Base-by-base conservation (phyloP, 176 grass and related monocot species). In the Eragrostis curvula region DNA sequence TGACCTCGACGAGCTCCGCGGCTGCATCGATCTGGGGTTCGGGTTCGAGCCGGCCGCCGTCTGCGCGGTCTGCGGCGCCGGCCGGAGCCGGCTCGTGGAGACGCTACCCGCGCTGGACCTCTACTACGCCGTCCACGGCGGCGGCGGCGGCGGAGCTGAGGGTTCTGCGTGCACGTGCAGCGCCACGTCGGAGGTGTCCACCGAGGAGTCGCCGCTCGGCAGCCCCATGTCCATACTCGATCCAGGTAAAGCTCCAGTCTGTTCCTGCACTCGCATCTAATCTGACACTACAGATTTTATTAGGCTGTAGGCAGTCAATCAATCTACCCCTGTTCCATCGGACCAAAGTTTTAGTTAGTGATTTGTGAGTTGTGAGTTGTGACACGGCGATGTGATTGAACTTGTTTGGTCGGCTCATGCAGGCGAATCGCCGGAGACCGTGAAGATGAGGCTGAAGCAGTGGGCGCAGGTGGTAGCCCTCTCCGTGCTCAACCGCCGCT, bases 391-490 rank as follows among this genome's bases (percentile, higher is more conserved):
- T 36, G 32, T 36, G 32, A 36, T 36, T 36, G 8, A 1, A 6
- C 24, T 12, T 29, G 17, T 61, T 43, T 17, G 5, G 14, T 32
- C 23, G 28, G 57, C 55, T 24, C 24, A 74, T 67, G 64, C 69
- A 97, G 94, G 86, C 23, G 94, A 97, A 45, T 51, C 77, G 28
- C 87, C 89, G 69, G 91, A 97, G 75, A 88, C 84, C 87, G 90
- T 89, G 72, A 94, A 97, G 87, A 88, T 72, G 87, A 88, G 87
- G 58, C 78, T 97, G 83, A 94, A 92, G 87, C 91, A 92, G 80
- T 97, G 94, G 94, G 94, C 94, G 27, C 91, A 97, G 67, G 91
- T 97, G 71, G 94, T 97, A 55, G 94, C 89, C 45, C 82, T 93
- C 24, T 90, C 91, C 30, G 23, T 92, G 81, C 85, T 88, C 43